phyloP scores from a whole-genome alignment of 805 yeast species.

The Candida parachauliodes region DNA sequence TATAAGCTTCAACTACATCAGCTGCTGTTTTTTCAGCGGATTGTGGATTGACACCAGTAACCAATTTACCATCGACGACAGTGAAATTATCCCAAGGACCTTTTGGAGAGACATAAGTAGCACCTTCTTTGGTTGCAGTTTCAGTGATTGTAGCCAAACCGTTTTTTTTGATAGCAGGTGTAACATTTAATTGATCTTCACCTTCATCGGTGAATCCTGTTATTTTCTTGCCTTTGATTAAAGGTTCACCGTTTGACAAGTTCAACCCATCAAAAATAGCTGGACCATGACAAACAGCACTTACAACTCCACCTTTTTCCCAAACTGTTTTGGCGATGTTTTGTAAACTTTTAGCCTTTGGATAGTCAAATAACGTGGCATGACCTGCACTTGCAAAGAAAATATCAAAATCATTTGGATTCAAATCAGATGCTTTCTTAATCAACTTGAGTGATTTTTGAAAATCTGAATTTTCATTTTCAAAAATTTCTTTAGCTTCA shows the following conservation, averaged over 20 bases:
- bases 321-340: slow-evolving; percentile 45
- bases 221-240: slow-evolving; percentile 50
- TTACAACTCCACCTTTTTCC: slow-evolving; percentile 49
- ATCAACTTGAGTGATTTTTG: slow-evolving; percentile 33
- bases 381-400: slow-evolving; percentile 69
- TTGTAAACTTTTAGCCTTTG: slow-evolving; percentile 46
- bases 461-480: slow-evolving; percentile 38
- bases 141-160: slow-evolving; percentile 35
- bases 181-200: slow-evolving; percentile 32
- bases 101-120: slow-evolving; percentile 42
- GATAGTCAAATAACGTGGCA: slow-evolving; percentile 57
- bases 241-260: slow-evolving; percentile 38
- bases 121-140: slow-evolving; percentile 38
- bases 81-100: slow-evolving; percentile 51
- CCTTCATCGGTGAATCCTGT: slow-evolving; percentile 63
- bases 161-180: slow-evolving; percentile 16
- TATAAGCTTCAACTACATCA: slow-evolving; percentile 23
- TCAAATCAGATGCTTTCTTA: slow-evolving; percentile 47
- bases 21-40: slow-evolving; percentile 50
- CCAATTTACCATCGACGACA: slow-evolving; percentile 53
- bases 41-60: slow-evolving; percentile 67
- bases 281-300: slow-evolving; percentile 73
- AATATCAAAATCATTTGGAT: slow-evolving; percentile 47
- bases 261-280: slow-evolving; percentile 48
- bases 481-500: slow-evolving; percentile 39